A percentile compares a stretch with the other conserved stretches of the same genome.
phyloP scores from a whole-genome alignment of 2,329 filamentous ascomycete species.

The Talaromyces verruculosus region DNA sequence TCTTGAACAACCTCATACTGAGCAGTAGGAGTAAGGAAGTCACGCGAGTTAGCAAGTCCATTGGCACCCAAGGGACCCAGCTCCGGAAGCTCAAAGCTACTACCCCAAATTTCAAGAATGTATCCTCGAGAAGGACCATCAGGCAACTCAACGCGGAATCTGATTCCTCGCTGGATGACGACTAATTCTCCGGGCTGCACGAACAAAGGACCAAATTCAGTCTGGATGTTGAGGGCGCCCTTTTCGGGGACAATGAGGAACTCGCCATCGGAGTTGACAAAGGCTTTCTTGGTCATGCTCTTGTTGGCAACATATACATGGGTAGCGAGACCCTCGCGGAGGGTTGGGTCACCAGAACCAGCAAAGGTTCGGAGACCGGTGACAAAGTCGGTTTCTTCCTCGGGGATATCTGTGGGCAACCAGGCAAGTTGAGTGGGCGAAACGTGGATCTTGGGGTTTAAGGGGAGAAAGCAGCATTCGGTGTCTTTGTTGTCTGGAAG shows the following conservation, averaged over 20 bases:
- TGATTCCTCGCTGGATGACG: conserved; percentile 65
- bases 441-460: conserved; percentile 57
- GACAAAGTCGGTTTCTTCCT: conserved; percentile 56
- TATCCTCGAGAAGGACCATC: conserved; percentile 64
- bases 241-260: conserved; percentile 65
- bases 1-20: conserved; percentile 57
- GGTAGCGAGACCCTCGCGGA: conserved; percentile 57
- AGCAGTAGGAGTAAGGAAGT: conserved; percentile 65
- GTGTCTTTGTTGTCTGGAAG: conserved; percentile 44
- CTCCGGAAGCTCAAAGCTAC: conserved; percentile 65
- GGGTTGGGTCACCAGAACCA: conserved; percentile 57
- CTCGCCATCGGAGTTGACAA: conserved; percentile 65
- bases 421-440: conserved; percentile 58
- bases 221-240: conserved; percentile 66
- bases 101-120: conserved; percentile 66
- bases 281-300: conserved; percentile 57
- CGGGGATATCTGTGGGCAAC: conserved; percentile 57
- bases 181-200: conserved; percentile 68
- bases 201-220: conserved; percentile 63
- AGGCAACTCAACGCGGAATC: conserved; percentile 61
- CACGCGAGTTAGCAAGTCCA: conserved; percentile 63
- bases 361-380: conserved; percentile 56
- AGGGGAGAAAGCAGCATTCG: conserved; percentile 35
- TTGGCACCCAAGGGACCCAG: conserved; percentile 67
- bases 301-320: conserved; percentile 58